These are phyloP conservation scores for Aspergillus baeticus DNA, from an alignment of 495 filamentous ascomycete species.

Conservation along the genomic window DNA sequence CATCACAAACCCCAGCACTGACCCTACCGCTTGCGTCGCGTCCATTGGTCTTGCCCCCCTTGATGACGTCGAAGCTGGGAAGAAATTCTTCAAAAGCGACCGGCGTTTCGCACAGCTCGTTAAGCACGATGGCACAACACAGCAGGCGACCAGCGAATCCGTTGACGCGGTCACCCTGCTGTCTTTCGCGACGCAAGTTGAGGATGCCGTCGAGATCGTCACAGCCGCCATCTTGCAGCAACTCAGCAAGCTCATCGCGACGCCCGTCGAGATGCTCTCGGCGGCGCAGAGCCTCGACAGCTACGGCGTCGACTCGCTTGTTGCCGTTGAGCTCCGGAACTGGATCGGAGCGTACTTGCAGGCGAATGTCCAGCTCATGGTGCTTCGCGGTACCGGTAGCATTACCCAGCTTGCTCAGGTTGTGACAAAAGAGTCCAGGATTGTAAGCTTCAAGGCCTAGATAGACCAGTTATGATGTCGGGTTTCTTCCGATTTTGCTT, in stretches of 20 bases:
- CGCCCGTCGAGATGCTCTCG: slow-evolving; percentile 9
- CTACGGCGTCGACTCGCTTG: slow-evolving; percentile 37
- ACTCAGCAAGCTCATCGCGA: slow-evolving; percentile 13
- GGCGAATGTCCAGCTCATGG: slow-evolving; percentile 15
- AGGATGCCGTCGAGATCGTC: slow-evolving; percentile 11
- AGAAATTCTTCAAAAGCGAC: neutral
- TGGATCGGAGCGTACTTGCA: slow-evolving; percentile 23
- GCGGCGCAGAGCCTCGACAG: slow-evolving; percentile 8
- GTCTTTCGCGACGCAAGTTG: neutral
- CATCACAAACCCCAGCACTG: neutral
- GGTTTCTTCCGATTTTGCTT: neutral
- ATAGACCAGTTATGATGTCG: neutral
- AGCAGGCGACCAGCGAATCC: neutral
- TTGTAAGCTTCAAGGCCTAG: slow-evolving; percentile 2
- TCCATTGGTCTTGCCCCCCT: slow-evolving; percentile 7
- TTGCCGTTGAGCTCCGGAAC: slow-evolving; percentile 34
- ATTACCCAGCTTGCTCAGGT: slow-evolving; percentile 8
- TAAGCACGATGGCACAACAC: neutral
- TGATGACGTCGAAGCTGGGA: neutral
- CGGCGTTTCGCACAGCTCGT: slow-evolving; percentile 9
- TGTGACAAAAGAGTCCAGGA: slow-evolving; percentile 12
- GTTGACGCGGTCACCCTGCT: slow-evolving; percentile 10
- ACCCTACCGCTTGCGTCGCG: neutral
- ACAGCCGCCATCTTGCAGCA: slow-evolving; percentile 6
- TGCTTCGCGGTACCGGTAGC: slow-evolving; percentile 8